These are phyloP conservation scores for Neurospora africana DNA, from an alignment of 495 filamentous ascomycete species.

Conservation along the genomic window DNA sequence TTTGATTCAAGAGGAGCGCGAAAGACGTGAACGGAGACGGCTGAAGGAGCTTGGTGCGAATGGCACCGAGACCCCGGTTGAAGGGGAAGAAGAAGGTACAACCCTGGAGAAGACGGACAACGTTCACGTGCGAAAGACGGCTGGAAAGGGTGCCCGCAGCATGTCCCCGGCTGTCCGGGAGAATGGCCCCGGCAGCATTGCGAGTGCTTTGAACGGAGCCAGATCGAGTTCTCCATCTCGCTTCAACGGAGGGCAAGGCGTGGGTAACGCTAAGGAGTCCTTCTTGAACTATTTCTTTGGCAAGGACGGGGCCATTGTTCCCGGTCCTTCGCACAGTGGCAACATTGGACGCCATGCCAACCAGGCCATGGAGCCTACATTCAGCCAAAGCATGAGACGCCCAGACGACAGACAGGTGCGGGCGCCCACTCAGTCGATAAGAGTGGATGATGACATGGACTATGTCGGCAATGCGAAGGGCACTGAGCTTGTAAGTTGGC, in stretches of 20 bases:
- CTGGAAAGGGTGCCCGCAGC: conserved; percentile 54
- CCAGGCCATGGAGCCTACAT: conserved; percentile 65
- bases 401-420: conserved; percentile 51
- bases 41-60: conserved; percentile 74
- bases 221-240: conserved; percentile 53
- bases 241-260: conserved; percentile 36
- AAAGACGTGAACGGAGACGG: conserved; percentile 70
- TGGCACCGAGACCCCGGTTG: conserved; percentile 58
- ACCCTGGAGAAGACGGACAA: conserved; percentile 46
- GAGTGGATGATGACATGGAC: conserved; percentile 28
- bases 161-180: conserved; percentile 73
- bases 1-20: conserved; percentile 67
- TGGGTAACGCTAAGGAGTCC: conserved; percentile 57
- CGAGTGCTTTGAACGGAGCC: conserved; percentile 55
- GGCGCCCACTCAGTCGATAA: conserved; percentile 21
- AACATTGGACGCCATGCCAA: conserved; percentile 53
- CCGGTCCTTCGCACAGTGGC: conserved; percentile 28
- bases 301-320: conserved; percentile 62
- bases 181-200: conserved; percentile 46
- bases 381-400: conserved; percentile 73
- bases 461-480: conserved; percentile 15
- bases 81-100: conserved; percentile 60
- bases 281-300: conserved; percentile 99
- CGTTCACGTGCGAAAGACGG: conserved; percentile 27
- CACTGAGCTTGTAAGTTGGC: conserved; percentile 45